Base-by-base conservation (phyloP, 441 rosid genomes). In the Hypseocharis bilobata region DNA sequence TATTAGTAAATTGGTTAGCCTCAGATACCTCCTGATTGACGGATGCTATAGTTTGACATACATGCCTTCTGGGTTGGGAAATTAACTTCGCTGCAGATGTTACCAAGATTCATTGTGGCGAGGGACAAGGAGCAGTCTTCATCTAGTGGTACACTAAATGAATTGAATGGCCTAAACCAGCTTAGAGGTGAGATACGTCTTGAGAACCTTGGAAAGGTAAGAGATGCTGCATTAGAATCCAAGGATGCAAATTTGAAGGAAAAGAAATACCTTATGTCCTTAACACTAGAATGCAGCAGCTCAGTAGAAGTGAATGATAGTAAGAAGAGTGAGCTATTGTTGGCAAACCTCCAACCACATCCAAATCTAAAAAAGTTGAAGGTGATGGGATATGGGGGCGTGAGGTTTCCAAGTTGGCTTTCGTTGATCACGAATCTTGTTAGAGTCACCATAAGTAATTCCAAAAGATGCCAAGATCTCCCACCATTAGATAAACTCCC, bases 41-140 rank as follows among this genome's bases (percentile, higher is more conserved):
- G 23, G 32, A 0, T 80, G 77, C 60, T 0, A 0, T 7, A 0
- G 1, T 0, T 62, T 77, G 23, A 70, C 32, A 6, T 61, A 58
- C 19, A 67, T 77, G 75, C 79, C 79, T 0, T 6, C 13, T 1
- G 77, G 74, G 22, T 20, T 80, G n/a, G 73, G 70, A 20, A 64
- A 25, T 14, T 80, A 59, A 63, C 66, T 4, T 29, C 22, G 3
- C 73, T 76, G 10, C 67, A 28, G 14, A 6, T 29, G 3, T 47
- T 77, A 8, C 10, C 70, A 0, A 11, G 17, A 14, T 76, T 71
- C 6, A 6, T 60, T 0, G 64, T 69, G 38, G 72, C 45, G 0
- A n/a, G 22, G 14, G 63, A 45, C 5, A 10, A 16, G 6, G 32
- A 14, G n/a, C 14, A 14, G 13, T 20, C 14, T 2, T n/a, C 23